A percentile compares a stretch with the other conserved stretches of the same genome.
Evolutionary conservation across 1,284 basidiomycete species (phyloP).

Genomic region (Ganoderma lucidum): DNA sequence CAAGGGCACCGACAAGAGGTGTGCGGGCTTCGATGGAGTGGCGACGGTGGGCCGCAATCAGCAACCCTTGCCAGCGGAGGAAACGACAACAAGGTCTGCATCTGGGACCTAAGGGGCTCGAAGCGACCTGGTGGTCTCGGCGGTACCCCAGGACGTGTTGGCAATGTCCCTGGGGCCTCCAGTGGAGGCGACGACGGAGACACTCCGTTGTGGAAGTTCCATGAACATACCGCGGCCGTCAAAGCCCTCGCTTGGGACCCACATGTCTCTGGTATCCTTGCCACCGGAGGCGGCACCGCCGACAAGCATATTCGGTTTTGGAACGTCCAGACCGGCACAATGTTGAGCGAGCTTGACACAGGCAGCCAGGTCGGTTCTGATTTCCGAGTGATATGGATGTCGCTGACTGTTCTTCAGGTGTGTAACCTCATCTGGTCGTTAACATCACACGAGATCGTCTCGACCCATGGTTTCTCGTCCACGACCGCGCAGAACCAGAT

Average conservation of each 20-base stretch:
- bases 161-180: conserved; percentile 40
- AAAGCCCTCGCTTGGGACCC: conserved; percentile 99
- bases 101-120: conserved; percentile 87
- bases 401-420: conserved; percentile 62
- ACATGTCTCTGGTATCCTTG: conserved; percentile 90
- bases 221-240: conserved; percentile 96
- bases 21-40: conserved; percentile 95
- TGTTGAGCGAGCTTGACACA: conserved; percentile 90
- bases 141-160: conserved; percentile 35
- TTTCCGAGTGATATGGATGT: conserved; percentile 16
- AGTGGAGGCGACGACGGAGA: conserved; percentile 55
- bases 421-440: conserved; percentile 98
- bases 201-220: conserved; percentile 91
- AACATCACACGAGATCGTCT: conserved; percentile 96
- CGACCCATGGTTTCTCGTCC: conserved; percentile 96
- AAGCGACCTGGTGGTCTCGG: conserved; percentile 48
- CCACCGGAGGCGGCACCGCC: conserved; percentile 97
- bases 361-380: conserved; percentile 81
- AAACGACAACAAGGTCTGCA: conserved; percentile 98
- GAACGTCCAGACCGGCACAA: conserved; percentile 90
- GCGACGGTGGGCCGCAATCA: conserved; percentile 53
- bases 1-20: conserved; percentile 94
- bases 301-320: conserved; percentile 98
- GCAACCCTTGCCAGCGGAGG: conserved; percentile 87
- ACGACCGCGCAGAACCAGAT: conserved; percentile 97